These are phyloP conservation scores for Drechmeria coniospora DNA, from an alignment of 2,329 filamentous ascomycete species.

Conservation along the genomic window DNA sequence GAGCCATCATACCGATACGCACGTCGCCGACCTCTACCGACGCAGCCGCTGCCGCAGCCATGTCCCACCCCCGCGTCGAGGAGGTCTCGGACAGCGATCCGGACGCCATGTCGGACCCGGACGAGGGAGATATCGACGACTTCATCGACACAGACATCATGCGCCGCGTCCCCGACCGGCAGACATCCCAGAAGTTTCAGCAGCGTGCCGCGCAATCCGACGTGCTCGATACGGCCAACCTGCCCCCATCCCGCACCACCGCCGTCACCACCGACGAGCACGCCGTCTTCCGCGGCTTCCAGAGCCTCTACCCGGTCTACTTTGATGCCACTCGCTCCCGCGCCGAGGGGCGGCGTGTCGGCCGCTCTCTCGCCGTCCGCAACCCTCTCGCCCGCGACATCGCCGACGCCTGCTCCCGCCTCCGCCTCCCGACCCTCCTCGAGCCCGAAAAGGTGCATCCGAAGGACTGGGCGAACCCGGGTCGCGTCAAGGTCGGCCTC, in stretches of 20 bases:
- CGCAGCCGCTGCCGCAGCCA: slow-evolving; percentile 19
- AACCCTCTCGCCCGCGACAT: slow-evolving; percentile 86
- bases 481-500: slow-evolving; percentile 70
- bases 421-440: slow-evolving; percentile 61
- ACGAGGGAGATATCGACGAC: slow-evolving; percentile 67
- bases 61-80: slow-evolving; percentile 83
- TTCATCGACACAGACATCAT: slow-evolving; percentile 43
- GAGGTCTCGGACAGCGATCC: slow-evolving; percentile 74
- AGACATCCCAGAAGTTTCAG: slow-evolving; percentile 10
- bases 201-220: slow-evolving; percentile 11
- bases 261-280: slow-evolving; percentile 28
- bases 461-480: slow-evolving; percentile 95
- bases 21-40: slow-evolving; percentile 1
- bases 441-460: slow-evolving; percentile 89
- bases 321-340: slow-evolving; percentile 68
- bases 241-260: slow-evolving; percentile 12
- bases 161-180: slow-evolving; percentile 23
- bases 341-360: slow-evolving; percentile 68
- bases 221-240: slow-evolving; percentile 15
- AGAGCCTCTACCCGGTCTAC: slow-evolving; percentile 90
- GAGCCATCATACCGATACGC: not conserved
- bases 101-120: slow-evolving; percentile 55
- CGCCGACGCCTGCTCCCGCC: slow-evolving; percentile 62
- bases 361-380: slow-evolving; percentile 52
- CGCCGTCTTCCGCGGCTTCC: slow-evolving; percentile 54